Conservation (phyloP, 495 filamentous ascomycete genomes). For the Tuber brumale region DNA sequence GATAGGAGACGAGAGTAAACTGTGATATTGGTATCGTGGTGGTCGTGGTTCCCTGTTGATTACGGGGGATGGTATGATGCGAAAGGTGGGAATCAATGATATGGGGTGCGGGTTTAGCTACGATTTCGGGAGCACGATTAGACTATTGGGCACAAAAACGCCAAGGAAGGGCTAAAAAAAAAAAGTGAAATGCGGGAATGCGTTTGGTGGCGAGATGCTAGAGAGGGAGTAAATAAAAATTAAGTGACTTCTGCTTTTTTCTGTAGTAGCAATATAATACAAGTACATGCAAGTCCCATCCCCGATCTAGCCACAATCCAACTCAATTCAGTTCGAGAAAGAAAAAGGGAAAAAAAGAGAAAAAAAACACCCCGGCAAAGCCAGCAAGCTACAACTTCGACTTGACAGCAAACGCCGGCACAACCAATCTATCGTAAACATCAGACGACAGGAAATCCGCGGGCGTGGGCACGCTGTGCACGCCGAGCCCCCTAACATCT, state of each 20-base stretch:
- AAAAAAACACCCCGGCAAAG: not conserved
- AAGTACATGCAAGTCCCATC: not conserved
- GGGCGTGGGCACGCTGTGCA: conserved; percentile 56
- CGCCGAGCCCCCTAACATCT: conserved; percentile 65
- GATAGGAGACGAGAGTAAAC: too few species aligned
- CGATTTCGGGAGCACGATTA: too few species aligned
- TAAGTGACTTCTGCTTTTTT: not conserved
- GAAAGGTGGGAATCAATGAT: not conserved
- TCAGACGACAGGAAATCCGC: conserved; percentile 54
- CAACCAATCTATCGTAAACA: conserved; percentile 60
- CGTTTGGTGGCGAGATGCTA: not conserved
- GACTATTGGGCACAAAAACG: not conserved
- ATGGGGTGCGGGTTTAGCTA: not conserved
- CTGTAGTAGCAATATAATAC: not conserved
- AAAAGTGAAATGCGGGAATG: not conserved
- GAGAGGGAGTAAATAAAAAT: not conserved
- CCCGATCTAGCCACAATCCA: not conserved
- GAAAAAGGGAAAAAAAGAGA: not conserved
- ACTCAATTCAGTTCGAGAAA: not conserved
- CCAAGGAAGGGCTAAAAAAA: not conserved
- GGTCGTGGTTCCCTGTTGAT: too few species aligned
- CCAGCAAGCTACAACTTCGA: conserved; percentile 46
- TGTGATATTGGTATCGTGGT: too few species aligned
- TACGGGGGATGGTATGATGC: too few species aligned
- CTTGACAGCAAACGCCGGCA: conserved; percentile 56